Percentiles rank a stretch among this genome's conserved stretches.
Evolutionary conservation across 345 rosid genomes (phyloP).

Genomic region (Litchi chinensis): DNA sequence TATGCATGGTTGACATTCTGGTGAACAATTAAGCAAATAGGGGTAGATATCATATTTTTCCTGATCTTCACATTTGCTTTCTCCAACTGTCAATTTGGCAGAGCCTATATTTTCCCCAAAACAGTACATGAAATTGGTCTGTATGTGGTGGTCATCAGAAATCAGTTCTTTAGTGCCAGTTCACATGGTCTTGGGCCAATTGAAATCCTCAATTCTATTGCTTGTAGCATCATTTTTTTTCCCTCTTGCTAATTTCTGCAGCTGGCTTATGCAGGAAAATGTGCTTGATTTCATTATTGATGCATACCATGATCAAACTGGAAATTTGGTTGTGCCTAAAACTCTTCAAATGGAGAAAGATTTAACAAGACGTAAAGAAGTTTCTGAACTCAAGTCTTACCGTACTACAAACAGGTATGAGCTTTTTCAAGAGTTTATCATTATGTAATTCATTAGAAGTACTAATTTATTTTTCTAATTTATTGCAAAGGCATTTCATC

Average conservation of each 20-base stretch:
- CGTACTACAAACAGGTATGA: constrained; percentile 69
- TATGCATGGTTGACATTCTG: neutral
- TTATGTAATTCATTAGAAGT: neutral
- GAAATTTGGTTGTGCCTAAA: constrained; percentile 54
- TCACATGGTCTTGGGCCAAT: neutral
- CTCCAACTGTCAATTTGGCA: no score
- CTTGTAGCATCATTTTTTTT: neutral
- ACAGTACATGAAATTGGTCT: no score
- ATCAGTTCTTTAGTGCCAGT: neutral
- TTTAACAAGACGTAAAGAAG: constrained; percentile 46
- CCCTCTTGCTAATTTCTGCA: constrained; percentile 2
- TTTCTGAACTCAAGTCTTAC: constrained; percentile 60
- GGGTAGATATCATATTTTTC: neutral
- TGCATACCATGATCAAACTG: constrained; percentile 58
- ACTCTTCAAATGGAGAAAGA: constrained; percentile 63
- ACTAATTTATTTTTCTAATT: constrained; percentile 6
- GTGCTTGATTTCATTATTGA: constrained; percentile 60
- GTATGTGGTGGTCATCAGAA: neutral
- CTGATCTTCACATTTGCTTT: neutral
- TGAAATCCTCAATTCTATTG: neutral
- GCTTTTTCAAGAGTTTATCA: neutral
- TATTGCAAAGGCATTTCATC: constrained; percentile 61
- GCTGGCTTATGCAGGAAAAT: constrained; percentile 50
- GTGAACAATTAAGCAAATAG: neutral
- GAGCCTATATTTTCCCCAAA: no score